A percentile compares a stretch with the other conserved stretches of the same genome.
Conservation (phyloP, 495 filamentous ascomycete species). For the Neurospora sp. region DNA sequence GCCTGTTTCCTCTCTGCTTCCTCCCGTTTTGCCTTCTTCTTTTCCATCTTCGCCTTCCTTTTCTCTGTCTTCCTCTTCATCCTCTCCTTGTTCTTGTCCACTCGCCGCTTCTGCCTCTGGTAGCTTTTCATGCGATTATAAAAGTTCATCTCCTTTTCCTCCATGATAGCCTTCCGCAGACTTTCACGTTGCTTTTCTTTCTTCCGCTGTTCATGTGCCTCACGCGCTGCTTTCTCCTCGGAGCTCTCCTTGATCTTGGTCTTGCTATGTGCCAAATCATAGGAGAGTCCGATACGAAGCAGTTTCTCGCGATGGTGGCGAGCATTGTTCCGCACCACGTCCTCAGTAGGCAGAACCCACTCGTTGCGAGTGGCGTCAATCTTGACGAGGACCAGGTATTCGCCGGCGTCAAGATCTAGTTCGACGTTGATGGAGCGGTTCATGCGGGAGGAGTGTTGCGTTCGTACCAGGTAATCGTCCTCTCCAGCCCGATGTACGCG, state of each 20-base stretch:
- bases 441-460: conserved; percentile 59
- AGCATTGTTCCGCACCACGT: conserved; percentile 55
- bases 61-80: conserved; percentile 23
- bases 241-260: conserved; percentile 55
- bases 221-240: conserved; percentile 46
- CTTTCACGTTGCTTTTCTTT: conserved; percentile 42
- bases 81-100: conserved; percentile 10
- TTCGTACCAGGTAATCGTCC: conserved; percentile 77
- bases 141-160: conserved; percentile 15
- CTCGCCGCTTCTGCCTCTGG: conserved; percentile 4
- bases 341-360: conserved; percentile 47
- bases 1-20: not conserved
- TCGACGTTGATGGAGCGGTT: conserved; percentile 73
- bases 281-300: conserved; percentile 67
- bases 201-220: conserved; percentile 28
- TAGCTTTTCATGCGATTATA: conserved; percentile 6
- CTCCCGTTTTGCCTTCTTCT: conserved; percentile 16
- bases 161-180: conserved; percentile 17
- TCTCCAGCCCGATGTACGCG: conserved; percentile 72
- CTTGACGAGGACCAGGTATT: conserved; percentile 70
- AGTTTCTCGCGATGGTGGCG: conserved; percentile 65
- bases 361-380: conserved; percentile 56
- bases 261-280: conserved; percentile 78
- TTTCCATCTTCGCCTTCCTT: conserved; percentile 10
- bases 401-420: conserved; percentile 69